Evolutionary conservation across 352 stramenopile species (phyloP), one percentile per base, ranked within the genome.

Genomic region (Proteromonas lacertae): DNA sequence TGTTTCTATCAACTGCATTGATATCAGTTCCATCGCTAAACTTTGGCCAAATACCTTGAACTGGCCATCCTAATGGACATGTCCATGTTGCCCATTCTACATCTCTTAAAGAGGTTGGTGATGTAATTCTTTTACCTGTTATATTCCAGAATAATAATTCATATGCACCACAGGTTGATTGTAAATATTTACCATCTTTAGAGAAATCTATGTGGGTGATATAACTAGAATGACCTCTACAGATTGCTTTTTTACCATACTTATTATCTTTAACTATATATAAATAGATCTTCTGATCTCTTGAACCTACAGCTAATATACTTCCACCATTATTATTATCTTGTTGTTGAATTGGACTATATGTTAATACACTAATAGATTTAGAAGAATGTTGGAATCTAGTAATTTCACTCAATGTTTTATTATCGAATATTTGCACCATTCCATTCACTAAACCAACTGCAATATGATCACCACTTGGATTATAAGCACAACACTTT

Each of bases 261-360:
- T 48, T 35, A 14, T 32, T 23, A 12, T 29, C 33, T 7, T 69
- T 51, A 12, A 67, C 62, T 32, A 65, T 67, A 56, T 79, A 80
- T 0, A 82, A 48, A 50, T 81, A 81, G 19, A 80, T 67, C 29
- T 60, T 64, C 43, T 65, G 60, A 47, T 83, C 67, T 10, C 57
- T 14, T 13, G 34, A 52, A 26, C 59, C 64, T 4, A 76, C 41
- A 12, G 63, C 69, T 8, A 81, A 49, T 20, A 76, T 45, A 33
- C 59, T 71, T 37, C 65, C 43, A 35, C 77, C 64, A 3, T 3
- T 8, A 3, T 8, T 8, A 25, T 3, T 8, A 25, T 3, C 3
- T 8, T 8, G 22, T 25, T 25, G 3, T 8, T 25, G 3, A 8
- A 25, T 25, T 3, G 22, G 22, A 25, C 4, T 3, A 25, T 3